These are phyloP conservation scores for Phytophthora nicotianae DNA, from an alignment of 352 stramenopile genomes.

Conservation along the genomic window DNA sequence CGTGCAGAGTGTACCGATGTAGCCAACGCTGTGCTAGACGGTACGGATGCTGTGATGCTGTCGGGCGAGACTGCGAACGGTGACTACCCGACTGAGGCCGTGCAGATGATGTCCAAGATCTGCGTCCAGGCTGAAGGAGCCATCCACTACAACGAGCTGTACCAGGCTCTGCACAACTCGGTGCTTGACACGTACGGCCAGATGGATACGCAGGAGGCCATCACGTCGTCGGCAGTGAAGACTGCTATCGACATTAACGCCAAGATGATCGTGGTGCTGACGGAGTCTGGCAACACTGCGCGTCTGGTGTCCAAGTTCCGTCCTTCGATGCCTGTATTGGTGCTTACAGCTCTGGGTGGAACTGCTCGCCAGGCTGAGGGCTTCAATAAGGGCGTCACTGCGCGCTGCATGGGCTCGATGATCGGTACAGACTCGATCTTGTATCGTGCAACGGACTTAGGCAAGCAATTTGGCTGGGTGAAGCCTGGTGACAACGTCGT, in stretches of 20 bases:
- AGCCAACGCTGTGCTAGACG: constrained; percentile 98
- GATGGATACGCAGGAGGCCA: constrained; percentile 93
- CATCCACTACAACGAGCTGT: constrained; percentile 91
- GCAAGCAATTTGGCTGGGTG: constrained; percentile 89
- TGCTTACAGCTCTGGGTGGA: constrained; percentile 63
- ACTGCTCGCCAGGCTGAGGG: constrained; percentile 72
- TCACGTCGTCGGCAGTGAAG: constrained; percentile 97
- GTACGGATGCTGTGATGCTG: constrained; percentile 98
- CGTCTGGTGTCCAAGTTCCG: constrained; percentile 96
- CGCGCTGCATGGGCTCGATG: constrained; percentile 83
- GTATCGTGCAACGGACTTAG: constrained; percentile 84
- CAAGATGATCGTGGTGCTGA: constrained; percentile 97
- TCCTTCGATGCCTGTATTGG: constrained; percentile 71
- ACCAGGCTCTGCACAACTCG: constrained; percentile 80
- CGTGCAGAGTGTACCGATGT: constrained; percentile 99
- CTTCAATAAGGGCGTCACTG: constrained; percentile 67
- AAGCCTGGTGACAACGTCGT: constrained; percentile 90
- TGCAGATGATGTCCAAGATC: constrained; percentile 95
- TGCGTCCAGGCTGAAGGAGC: constrained; percentile 89
- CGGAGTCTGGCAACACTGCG: constrained; percentile 94
- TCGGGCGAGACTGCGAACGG: constrained; percentile 98
- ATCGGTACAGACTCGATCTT: constrained; percentile 92
- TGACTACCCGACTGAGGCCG: constrained; percentile 94
- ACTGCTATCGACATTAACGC: constrained; percentile 96
- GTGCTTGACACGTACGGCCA: constrained; percentile 63